Evolutionary conservation across 2,329 filamentous ascomycete genomes (phyloP), one percentile per base, ranked within the genome.

Genomic region (Xylariaceae sp.): DNA sequence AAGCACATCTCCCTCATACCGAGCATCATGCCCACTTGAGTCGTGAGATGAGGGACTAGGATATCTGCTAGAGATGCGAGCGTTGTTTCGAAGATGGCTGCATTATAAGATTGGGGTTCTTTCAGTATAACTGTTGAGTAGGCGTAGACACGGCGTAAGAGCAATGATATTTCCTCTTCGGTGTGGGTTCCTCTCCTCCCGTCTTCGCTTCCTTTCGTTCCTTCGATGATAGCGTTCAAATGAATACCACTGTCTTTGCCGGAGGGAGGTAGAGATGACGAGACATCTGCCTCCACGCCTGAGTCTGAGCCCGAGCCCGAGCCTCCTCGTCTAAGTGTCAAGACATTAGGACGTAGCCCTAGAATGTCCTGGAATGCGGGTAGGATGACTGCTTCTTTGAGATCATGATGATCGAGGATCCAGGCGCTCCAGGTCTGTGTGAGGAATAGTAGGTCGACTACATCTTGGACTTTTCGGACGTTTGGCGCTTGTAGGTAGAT

Each of bases 401-500:
- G 49, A 5, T 48, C 49, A 39, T 69, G 67, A 39, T 70, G 62
- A 40, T 64, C 61, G 11, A 64, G 53, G 3, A 69, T 42, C 53
- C 62, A 66, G 5, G 57, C 45, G n/a, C 53, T 57, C 62, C 64
- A 68, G 30, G 54, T 58, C 14, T 60, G 60, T n/a, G 58, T 57
- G 36, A 68, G 62, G 31, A 62, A 66, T 9, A 63, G 39, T 33
- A 71, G 58, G 45, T 70, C 68, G 1, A 56, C 38, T n/a, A 66
- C 53, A 39, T 69, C 66, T 27, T 56, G 45, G 0, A 53, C 38
- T n/a, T 49, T 38, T 6, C 51, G 58, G 11, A 71, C 51, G 47
- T 63, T 58, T 2, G 63, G 61, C 5, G 66, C 65, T 52, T 71
- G 68, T 2, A 68, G 58, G 51, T 63, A 68, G 15, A 71, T 62